Evolutionary conservation across 202 grass and related monocot species (phyloP).

Genomic region (Alloteropsis angusta): DNA sequence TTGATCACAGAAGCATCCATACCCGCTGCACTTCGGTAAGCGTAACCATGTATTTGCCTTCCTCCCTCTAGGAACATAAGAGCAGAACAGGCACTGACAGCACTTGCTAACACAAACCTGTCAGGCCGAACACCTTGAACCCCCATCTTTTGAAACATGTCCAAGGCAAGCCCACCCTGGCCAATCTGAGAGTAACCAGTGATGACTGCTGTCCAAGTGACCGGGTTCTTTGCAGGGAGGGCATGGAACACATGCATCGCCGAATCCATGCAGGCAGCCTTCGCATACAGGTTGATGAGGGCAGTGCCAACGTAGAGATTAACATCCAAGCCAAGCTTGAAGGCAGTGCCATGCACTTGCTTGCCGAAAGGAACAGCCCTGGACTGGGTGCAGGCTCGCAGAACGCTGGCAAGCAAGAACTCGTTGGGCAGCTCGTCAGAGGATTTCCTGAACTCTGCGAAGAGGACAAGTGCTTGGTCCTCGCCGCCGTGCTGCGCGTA

Average conservation of each 20-base stretch:
- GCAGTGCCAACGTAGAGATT: conserved; percentile 45
- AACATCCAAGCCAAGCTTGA: conserved; percentile 36
- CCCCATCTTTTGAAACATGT: conserved; percentile 52
- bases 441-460: conserved; percentile 17
- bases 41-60: conserved; percentile 53
- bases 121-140: conserved; percentile 30
- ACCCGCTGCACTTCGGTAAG: conserved; percentile 34
- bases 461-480: conserved; percentile 26
- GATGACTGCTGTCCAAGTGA: conserved; percentile 68
- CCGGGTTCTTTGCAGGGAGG: conserved; percentile 41
- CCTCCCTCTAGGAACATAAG: conserved; percentile 49
- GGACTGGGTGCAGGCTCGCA: conserved; percentile 46
- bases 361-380: conserved; percentile 3
- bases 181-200: conserved; percentile 48
- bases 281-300: conserved; percentile 45
- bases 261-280: conserved; percentile 39
- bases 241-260: conserved; percentile 43
- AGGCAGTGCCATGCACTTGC: conserved; percentile 43
- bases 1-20: conserved; percentile 44
- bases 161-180: conserved; percentile 20
- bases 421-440: conserved; percentile 33
- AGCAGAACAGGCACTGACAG: conserved; percentile 48
- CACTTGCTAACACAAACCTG: conserved; percentile 57
- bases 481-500: conserved; percentile 34
- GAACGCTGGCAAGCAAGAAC: conserved; percentile 50